phyloP scores from a whole-genome alignment of 2,329 filamentous ascomycete species.

The Ophiosphaerella herpotricha region DNA sequence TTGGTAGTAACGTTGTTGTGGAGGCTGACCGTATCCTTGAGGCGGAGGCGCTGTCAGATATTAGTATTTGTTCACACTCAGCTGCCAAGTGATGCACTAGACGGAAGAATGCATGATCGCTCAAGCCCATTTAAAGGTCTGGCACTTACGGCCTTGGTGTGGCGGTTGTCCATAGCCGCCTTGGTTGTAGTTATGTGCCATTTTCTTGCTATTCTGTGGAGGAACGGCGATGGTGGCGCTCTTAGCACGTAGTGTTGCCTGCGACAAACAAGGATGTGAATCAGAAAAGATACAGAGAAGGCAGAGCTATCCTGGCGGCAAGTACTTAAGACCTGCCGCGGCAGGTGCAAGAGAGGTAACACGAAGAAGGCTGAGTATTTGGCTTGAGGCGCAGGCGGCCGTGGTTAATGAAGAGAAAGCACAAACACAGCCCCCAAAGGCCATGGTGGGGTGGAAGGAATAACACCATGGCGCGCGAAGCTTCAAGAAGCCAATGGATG shows the following conservation, averaged over 20 bases:
- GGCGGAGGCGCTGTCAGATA: slow-evolving; percentile 31
- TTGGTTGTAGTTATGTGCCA: slow-evolving; percentile 38
- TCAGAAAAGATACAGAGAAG: background rate
- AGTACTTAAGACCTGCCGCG: background rate
- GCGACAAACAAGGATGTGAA: background rate
- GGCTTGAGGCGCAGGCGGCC: slow-evolving; percentile 4
- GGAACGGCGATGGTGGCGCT: background rate
- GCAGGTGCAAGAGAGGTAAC: background rate
- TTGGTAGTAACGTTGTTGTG: slow-evolving; percentile 34
- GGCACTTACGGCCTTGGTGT: slow-evolving; percentile 37
- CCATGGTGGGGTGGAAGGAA: slow-evolving; percentile 1
- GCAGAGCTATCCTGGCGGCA: background rate
- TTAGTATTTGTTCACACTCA: slow-evolving; percentile 23
- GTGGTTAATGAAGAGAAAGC: no score
- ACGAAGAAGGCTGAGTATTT: slow-evolving; percentile 2
- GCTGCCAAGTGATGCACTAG: slow-evolving; percentile 17
- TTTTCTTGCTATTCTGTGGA: slow-evolving; percentile 1
- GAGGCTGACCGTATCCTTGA: slow-evolving; percentile 32
- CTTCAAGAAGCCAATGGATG: background rate
- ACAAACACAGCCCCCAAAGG: slow-evolving; percentile 4
- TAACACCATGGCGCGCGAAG: slow-evolving; percentile 1
- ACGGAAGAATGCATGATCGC: slow-evolving; percentile 10
- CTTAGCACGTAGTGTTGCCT: background rate
- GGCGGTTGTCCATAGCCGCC: slow-evolving; percentile 34
- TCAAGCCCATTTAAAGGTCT: slow-evolving; percentile 8